A percentile compares a stretch with the other conserved stretches of the same genome.
These are phyloP conservation scores for Funneliformis mosseae DNA, from an alignment of 192 early-diverging fungal species.

Conservation along the genomic window DNA sequence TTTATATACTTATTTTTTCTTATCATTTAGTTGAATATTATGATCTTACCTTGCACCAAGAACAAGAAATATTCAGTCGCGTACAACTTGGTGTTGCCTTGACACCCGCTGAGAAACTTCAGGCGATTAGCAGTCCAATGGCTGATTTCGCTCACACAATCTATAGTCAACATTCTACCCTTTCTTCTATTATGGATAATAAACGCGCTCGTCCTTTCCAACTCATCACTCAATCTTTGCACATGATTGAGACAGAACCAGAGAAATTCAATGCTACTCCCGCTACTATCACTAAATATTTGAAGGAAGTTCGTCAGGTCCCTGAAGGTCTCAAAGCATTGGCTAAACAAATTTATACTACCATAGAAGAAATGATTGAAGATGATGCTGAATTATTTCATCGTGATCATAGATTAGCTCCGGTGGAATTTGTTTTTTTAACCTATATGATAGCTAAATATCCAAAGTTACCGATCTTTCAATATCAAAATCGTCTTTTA, in stretches of 20 bases:
- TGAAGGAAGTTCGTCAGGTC: constrained; percentile 30
- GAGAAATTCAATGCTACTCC: constrained; percentile 30
- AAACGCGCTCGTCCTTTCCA: constrained; percentile 31
- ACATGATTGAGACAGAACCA: constrained; percentile 29
- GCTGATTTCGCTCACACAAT: constrained; percentile 29
- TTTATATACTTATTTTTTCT: neutral
- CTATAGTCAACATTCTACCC: constrained; percentile 8
- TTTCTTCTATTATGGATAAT: constrained; percentile 24
- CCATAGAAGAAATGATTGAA: constrained; percentile 25
- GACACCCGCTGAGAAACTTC: constrained; percentile 37
- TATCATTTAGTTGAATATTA: constrained; percentile 35
- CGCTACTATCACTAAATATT: constrained; percentile 15
- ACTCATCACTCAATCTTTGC: constrained; percentile 33
- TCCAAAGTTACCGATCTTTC: constrained; percentile 21
- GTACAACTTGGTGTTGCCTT: constrained; percentile 38
- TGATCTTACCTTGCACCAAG: constrained; percentile 36
- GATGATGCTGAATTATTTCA: constrained; percentile 28
- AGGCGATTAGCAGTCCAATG: constrained; percentile 35
- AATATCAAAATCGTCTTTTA: constrained; percentile 29
- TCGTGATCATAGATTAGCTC: constrained; percentile 29
- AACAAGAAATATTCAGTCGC: constrained; percentile 40
- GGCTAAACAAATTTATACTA: constrained; percentile 15
- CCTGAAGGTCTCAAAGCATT: neutral
- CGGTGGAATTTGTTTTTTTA: constrained; percentile 30
- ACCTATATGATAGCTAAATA: constrained; percentile 25